Evolutionary conservation across 495 filamentous ascomycete species (phyloP), one percentile per base, ranked within the genome.

Genomic region (Clavariopsis aquatica): DNA sequence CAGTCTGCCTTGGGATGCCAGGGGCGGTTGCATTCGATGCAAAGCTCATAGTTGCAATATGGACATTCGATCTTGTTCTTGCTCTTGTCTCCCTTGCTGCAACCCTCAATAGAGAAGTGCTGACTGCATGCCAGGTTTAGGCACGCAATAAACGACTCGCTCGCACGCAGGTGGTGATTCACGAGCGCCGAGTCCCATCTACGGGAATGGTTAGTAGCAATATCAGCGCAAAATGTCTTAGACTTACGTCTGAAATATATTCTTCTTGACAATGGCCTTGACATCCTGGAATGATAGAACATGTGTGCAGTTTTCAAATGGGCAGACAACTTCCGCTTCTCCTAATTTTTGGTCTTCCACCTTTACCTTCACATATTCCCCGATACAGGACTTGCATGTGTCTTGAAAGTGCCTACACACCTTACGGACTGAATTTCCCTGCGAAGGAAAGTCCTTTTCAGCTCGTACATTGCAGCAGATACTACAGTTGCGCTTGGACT

Each of bases 71-170:
- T 52, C 19, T 57, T 27, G 38, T 64, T 26, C 31, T 41, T 34
- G 17, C 10, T 29, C 12, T 20, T 20, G 19, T 31, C 34, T 2
- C 15, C 20, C 7, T 15, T 23, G 9, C 19, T 38, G 36, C 61
- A 64, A 22, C 26, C 20, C 20, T 51, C 61, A 22, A 57, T 29
- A 28, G 52, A 64, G 45, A 64, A 64, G 43, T 64, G 24, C 1
- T 49, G 24, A 34, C 52, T 51, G 43, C 61, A 64, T 6, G 2
- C 23, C 3, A 19, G 43, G 31, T 52, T 51, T 7, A 57, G 47
- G 22, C 61, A 57, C 1, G 61, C 28, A 19, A 57, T 51, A 43
- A 51, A 43, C 5, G 27, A 24, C 19, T 52, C 28, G 52, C 22
- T 41, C 15, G 53, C 13, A 24, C 27, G 20, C 52, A 64, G 38